These are phyloP conservation scores for Trichoderma koningii DNA, from an alignment of 2,329 filamentous ascomycete species.

Conservation along the genomic window DNA sequence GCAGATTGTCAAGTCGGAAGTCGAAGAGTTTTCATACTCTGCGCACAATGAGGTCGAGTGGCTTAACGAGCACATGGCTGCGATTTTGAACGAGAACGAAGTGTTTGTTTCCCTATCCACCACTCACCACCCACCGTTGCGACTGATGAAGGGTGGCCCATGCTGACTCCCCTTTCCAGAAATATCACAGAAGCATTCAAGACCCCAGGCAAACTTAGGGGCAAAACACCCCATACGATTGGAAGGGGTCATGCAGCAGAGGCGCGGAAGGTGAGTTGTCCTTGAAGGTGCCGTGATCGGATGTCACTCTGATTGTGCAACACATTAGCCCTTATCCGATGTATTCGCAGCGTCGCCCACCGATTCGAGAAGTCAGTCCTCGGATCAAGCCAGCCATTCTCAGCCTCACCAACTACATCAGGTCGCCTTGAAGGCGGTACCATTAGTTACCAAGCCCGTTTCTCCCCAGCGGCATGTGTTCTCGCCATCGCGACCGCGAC, in stretches of 20 bases:
- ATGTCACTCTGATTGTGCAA: conserved; percentile 35
- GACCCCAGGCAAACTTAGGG: conserved; percentile 79
- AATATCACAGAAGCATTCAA: conserved; percentile 97
- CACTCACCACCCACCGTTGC: not conserved
- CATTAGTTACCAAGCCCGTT: conserved; percentile 40
- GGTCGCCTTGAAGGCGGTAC: conserved; percentile 47
- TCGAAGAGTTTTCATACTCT: conserved; percentile 90
- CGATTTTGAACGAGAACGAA: conserved; percentile 84
- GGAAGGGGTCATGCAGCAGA: conserved; percentile 62
- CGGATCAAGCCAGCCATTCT: conserved; percentile 49
- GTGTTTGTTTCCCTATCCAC: conserved; percentile 58
- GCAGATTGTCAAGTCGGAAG: conserved; percentile 75
- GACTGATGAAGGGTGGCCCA: conserved; percentile 7
- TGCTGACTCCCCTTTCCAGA: conserved; percentile 49
- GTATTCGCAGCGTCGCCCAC: conserved; percentile 60
- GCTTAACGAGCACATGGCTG: conserved; percentile 97
- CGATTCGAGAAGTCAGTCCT: conserved; percentile 54
- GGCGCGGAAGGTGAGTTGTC: conserved; percentile 61
- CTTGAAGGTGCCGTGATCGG: not conserved
- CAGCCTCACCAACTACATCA: conserved; percentile 62
- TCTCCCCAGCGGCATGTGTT: conserved; percentile 40
- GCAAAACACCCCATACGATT: conserved; percentile 74
- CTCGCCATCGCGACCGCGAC: conserved; percentile 36
- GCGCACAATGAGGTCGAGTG: conserved; percentile 94
- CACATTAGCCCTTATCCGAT: conserved; percentile 59